Base-by-base conservation (phyloP, 768 basidiomycete species). In the Panaeolus cyanescens region DNA sequence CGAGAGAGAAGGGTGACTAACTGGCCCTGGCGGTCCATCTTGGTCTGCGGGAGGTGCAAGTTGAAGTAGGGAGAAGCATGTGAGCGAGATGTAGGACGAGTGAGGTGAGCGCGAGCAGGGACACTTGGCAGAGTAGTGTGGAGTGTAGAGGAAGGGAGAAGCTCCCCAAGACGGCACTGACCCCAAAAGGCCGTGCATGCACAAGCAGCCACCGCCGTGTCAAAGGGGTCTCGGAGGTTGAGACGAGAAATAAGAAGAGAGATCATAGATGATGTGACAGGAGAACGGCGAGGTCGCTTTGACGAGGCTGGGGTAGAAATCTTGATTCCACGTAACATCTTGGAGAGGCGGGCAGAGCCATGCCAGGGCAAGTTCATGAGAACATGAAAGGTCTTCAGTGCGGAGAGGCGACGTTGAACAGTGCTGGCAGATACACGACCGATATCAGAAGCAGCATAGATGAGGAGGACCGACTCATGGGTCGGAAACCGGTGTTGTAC, bases 341-440 rank as follows among this genome's bases (percentile, higher is more conserved):
- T 69, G 22, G 59, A 34, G 0, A 78, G 69, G 0, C 61, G 62
- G 0, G 32, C 40, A n/a, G n/a, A n/a, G n/a, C n/a, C n/a, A n/a
- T n/a, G n/a, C n/a, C n/a, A n/a, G 31, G 77, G 71, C 10, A 66
- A 31, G 30, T 70, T 62, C n/a, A n/a, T n/a, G n/a, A n/a, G n/a
- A n/a, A n/a, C n/a, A 37, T 79, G 78, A 76, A 77, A 79, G 0
- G 74, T 72, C 5, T 67, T 70, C 2, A 78, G 20, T 0, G 62
- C 76, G 7, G 64, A 55, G 4, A 75, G 39, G 19, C 72, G 62
- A 22, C 66, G 68, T 2, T 59, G 40, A 12, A 72, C 59, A 0
- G 74, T 64, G 0, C 57, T 60, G 1, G 66, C 67, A 0, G 72
- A 64, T 20, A 63, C 34, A 1, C 19, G 5, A 5, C 74, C 75